A percentile compares a stretch with the other conserved stretches of the same genome.
phyloP scores from a whole-genome alignment of 805 yeast species.

The Teunomyces stri region DNA sequence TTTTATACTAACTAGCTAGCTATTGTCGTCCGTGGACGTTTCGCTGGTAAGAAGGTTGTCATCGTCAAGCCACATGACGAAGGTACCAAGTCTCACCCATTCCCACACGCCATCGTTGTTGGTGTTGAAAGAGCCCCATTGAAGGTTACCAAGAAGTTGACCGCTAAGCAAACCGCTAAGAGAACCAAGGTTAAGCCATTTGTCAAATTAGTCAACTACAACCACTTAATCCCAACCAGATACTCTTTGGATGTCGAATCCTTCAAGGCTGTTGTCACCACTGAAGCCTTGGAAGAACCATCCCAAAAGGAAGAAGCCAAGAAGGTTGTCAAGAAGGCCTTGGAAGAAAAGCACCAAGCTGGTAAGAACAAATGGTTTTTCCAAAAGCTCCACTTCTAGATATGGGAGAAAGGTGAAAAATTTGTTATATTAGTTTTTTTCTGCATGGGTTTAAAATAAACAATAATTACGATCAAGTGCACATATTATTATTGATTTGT shows the following conservation, averaged over 20 bases:
- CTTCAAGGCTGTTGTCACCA: constrained; percentile 85
- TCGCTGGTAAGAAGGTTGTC: constrained; percentile 99
- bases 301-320: constrained; percentile 98
- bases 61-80: constrained; percentile 98
- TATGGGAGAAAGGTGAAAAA: constrained; percentile 13
- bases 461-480: constrained; percentile 19
- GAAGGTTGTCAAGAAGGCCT: constrained; percentile 98
- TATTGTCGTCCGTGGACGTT: constrained; percentile 99
- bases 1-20: constrained; percentile 46
- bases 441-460: constrained; percentile 28
- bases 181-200: constrained; percentile 98
- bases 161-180: constrained; percentile 94
- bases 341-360: constrained; percentile 98
- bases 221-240: constrained; percentile 99
- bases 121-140: constrained; percentile 99
- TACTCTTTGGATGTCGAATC: constrained; percentile 96
- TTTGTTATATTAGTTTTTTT: constrained; percentile 19
- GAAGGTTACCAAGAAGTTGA: constrained; percentile 92
- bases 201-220: constrained; percentile 98
- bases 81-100: constrained; percentile 97
- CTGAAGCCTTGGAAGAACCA: constrained; percentile 96
- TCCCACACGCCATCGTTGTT: constrained; percentile 99
- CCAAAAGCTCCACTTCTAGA: constrained; percentile 92
- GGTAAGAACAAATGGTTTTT: constrained; percentile 99
- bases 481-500: not conserved